Conservation (phyloP, 2,329 filamentous ascomycete genomes). For the Apiospora pterosperma region DNA sequence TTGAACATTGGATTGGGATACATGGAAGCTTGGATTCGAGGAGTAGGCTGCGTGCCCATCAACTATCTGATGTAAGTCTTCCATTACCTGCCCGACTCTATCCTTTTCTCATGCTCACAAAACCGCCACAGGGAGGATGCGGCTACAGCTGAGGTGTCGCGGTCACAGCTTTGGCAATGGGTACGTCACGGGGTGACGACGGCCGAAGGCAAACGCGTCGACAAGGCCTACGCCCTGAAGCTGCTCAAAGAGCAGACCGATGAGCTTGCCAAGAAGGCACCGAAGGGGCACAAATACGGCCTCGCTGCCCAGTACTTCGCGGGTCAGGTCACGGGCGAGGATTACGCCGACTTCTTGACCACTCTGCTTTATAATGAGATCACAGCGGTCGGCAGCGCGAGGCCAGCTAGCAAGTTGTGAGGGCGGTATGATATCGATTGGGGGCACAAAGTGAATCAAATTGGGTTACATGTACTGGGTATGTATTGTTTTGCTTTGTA, state of each 20-base stretch:
- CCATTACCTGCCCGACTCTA: background rate
- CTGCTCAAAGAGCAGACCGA: constrained; percentile 84
- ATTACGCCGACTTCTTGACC: constrained; percentile 95
- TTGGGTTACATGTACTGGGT: background rate
- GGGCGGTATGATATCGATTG: background rate
- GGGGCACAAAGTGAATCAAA: background rate
- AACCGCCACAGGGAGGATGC: constrained; percentile 70
- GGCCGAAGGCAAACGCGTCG: constrained; percentile 84
- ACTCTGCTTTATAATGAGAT: constrained; percentile 36
- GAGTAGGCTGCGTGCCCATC: constrained; percentile 93
- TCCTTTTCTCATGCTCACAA: background rate
- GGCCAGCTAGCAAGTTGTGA: constrained; percentile 29
- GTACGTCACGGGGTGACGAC: constrained; percentile 70
- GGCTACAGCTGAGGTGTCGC: constrained; percentile 92
- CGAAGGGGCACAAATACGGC: constrained; percentile 87
- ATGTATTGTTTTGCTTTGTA: background rate
- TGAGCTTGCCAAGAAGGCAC: constrained; percentile 67
- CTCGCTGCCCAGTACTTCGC: constrained; percentile 92
- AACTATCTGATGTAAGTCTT: constrained; percentile 80
- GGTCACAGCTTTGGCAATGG: constrained; percentile 97
- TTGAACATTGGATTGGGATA: constrained; percentile 94
- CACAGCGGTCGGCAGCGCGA: constrained; percentile 25
- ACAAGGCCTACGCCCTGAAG: constrained; percentile 86
- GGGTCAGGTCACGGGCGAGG: constrained; percentile 90
- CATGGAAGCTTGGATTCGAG: constrained; percentile 98